Percentiles rank a stretch among this genome's conserved stretches.
Evolutionary conservation across 2,329 filamentous ascomycete genomes (phyloP).

Genomic region (Ophiosphaerella herpotricha): DNA sequence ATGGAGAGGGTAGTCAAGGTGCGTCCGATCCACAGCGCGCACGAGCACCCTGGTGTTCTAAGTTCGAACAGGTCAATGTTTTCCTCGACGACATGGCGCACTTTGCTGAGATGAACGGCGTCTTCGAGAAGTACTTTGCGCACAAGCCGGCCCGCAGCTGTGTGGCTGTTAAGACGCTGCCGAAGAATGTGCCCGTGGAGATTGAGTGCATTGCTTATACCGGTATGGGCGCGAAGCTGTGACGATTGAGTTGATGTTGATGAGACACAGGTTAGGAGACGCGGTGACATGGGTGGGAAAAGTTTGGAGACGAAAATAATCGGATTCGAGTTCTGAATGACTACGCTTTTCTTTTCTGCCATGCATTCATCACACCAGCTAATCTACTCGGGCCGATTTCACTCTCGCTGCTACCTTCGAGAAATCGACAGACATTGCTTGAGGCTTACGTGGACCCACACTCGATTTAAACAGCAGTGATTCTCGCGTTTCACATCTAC

Average conservation of each 20-base stretch:
- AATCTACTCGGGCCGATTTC: slow-evolving; percentile 10
- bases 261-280: slow-evolving; percentile 12
- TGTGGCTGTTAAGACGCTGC: slow-evolving; percentile 86
- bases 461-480: neutral
- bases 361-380: neutral
- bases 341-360: neutral
- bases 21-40: neutral
- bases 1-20: slow-evolving; percentile 87
- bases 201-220: slow-evolving; percentile 81
- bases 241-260: slow-evolving; percentile 13
- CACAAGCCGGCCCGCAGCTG: slow-evolving; percentile 89
- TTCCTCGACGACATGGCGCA: slow-evolving; percentile 91
- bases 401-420: slow-evolving; percentile 34
- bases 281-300: slow-evolving; percentile 5
- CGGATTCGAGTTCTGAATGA: neutral
- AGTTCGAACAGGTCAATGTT: slow-evolving; percentile 57
- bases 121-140: slow-evolving; percentile 80
- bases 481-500: slow-evolving; percentile 7
- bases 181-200: slow-evolving; percentile 84
- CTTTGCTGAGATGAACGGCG: slow-evolving; percentile 84
- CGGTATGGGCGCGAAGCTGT: slow-evolving; percentile 35
- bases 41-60: neutral
- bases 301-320: neutral
- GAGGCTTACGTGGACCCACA: slow-evolving; percentile 2
- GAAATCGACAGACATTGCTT: slow-evolving; percentile 10